These are phyloP conservation scores for Cenchrus americanus DNA, from an alignment of 176 grass and related monocot genomes.

Conservation along the genomic window DNA sequence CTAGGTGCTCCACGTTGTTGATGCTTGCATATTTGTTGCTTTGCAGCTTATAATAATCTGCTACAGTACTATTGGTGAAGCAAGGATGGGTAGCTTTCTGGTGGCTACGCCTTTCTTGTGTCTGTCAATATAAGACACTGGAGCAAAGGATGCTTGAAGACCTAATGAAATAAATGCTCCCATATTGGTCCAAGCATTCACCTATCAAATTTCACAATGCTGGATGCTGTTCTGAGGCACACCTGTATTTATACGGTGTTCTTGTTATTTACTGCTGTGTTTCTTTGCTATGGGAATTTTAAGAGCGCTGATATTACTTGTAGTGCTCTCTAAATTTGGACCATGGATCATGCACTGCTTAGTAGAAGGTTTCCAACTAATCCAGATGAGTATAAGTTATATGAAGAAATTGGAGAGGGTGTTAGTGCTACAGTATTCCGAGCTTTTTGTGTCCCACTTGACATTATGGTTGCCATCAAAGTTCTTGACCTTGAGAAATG, in stretches of 20 bases:
- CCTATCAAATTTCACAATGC: conserved; percentile 29
- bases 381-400: conserved; percentile 87
- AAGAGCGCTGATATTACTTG: conserved; percentile 22
- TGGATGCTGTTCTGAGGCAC: conserved; percentile 30
- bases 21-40: conserved; percentile 11
- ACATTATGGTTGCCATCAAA: conserved; percentile 91
- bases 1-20: conserved; percentile 6
- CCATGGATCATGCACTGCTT: conserved; percentile 40
- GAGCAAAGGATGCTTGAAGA: conserved; percentile 18
- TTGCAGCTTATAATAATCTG: conserved; percentile 45
- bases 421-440: conserved; percentile 93
- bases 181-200: not conserved
- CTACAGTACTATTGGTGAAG: conserved; percentile 24
- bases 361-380: conserved; percentile 65
- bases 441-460: conserved; percentile 79
- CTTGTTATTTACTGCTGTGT: conserved; percentile 30
- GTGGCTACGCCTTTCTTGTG: conserved; percentile 13
- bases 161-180: conserved; percentile 22
- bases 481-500: conserved; percentile 98
- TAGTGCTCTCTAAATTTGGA: conserved; percentile 48
- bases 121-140: conserved; percentile 18
- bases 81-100: conserved; percentile 5
- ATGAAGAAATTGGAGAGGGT: conserved; percentile 95
- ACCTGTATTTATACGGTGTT: conserved; percentile 45
- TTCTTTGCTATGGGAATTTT: conserved; percentile 23